Evolutionary conservation across 2,329 filamentous ascomycete genomes (phyloP).

Genomic region (Chaetomiaceae sp.): DNA sequence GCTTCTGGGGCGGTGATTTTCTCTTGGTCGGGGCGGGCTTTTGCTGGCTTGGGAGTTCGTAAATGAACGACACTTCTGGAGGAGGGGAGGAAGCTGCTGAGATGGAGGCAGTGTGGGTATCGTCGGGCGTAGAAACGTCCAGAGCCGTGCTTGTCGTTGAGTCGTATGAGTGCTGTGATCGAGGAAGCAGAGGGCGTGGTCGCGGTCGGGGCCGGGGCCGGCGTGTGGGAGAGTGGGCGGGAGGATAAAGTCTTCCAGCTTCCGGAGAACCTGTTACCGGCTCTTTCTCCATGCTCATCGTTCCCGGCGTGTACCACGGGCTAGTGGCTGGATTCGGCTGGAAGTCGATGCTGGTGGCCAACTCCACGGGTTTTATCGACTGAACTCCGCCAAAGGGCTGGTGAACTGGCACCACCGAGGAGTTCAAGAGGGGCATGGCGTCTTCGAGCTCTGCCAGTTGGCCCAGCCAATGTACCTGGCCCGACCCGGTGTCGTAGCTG

Average conservation of each 20-base stretch:
- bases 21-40: no score
- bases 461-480: neutral
- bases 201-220: neutral
- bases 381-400: neutral
- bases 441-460: neutral
- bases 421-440: neutral
- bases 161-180: neutral
- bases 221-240: neutral
- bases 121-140: neutral
- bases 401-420: neutral
- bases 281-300: neutral
- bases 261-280: neutral
- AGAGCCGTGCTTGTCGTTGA: neutral
- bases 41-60: conserved; percentile 1
- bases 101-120: neutral
- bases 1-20: neutral
- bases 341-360: neutral
- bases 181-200: neutral
- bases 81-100: no score
- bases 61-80: neutral
- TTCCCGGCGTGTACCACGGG: neutral
- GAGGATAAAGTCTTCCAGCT: neutral
- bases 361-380: neutral
- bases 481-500: neutral
- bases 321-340: neutral